Conservation (phyloP, 148 eudicot species). For the Fallopia convolvulus region DNA sequence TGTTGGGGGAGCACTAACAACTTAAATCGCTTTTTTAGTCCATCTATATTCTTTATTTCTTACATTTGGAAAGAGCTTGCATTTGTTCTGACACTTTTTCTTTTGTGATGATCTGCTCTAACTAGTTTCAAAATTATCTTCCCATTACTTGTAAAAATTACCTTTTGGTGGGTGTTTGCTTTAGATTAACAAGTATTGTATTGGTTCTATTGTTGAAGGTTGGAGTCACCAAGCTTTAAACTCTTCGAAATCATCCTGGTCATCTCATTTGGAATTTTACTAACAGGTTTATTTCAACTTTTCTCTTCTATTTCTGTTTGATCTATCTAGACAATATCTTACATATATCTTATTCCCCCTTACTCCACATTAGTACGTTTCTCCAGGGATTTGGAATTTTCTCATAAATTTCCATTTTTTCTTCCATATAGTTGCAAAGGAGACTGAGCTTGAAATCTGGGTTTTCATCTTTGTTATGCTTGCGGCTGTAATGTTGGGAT, state of each 20-base stretch:
- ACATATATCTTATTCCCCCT: background rate
- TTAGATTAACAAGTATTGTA: background rate
- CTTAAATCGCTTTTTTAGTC: background rate
- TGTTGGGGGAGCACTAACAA: background rate
- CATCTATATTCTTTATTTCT: background rate
- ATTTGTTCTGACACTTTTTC: background rate
- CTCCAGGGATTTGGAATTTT: background rate
- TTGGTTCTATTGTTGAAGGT: slow-evolving; percentile 30
- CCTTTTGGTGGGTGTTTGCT: background rate
- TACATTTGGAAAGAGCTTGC: background rate
- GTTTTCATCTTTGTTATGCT: slow-evolving; percentile 96
- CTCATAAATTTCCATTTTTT: background rate
- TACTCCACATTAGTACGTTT: background rate
- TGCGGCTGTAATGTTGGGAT: slow-evolving; percentile 99
- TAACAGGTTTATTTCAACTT: slow-evolving; percentile 54
- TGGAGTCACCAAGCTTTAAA: slow-evolving; percentile 91
- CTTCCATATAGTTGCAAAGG: slow-evolving; percentile 64
- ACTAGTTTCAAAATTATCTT: background rate
- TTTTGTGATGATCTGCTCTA: background rate
- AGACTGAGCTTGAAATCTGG: slow-evolving; percentile 93
- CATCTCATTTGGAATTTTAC: slow-evolving; percentile 69
- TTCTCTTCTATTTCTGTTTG: background rate
- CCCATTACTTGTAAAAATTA: background rate
- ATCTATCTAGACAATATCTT: background rate
- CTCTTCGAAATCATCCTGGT: slow-evolving; percentile 80